Base-by-base conservation (phyloP, 2,329 filamentous ascomycete species). In the Ophiocordyceps sinensis region DNA sequence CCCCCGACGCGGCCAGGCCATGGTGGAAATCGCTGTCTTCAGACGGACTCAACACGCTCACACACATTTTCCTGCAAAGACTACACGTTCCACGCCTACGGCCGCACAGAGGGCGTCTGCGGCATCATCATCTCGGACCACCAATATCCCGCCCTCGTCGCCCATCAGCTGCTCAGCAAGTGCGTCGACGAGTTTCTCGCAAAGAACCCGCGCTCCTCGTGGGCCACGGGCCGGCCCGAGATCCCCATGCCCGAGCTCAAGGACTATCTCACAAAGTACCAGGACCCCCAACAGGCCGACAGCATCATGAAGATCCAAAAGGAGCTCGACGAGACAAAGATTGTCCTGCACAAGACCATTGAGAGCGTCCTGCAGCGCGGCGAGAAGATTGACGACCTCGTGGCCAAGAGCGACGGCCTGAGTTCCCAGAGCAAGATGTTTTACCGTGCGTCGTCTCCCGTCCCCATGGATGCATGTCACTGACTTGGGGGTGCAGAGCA, bases 381-480 rank as follows among this genome's bases (percentile, higher is more conserved):
- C 35, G 88, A 96, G 76, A 96, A 95, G 74, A 86, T 98, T 51
- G 89, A 96, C 57, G 85, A 83, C 53, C 65, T 98, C 52, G 89
- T 96, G 37, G 80, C 81, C 48, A 96, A 96, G 77, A 94, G 85
- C 55, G 86, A 94, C 53, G 85, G 81, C 12, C 64, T 98, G 55
- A 94, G 85, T 63, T 76, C 78, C 39, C 84, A 91, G 70, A 94
- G 86, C 67, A 96, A 94, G 74, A 89, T 93, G 82, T 98, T 98
- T 62, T 96, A 96, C 63, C 86, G 82, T 82, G 62, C 53, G 71
- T 65, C 19, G 7, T 14, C n/a, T 28, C 31, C 38, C 19, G 17
- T 28, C 14, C 28, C 14, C 23, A 17, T 10, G 9, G 35, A 42
- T 38, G 37, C 14, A 28, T 28, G 28, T 51, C 36, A 49, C 45